phyloP scores from a whole-genome alignment of 192 early-diverging fungal species.

The Chytriomyces sp. region DNA sequence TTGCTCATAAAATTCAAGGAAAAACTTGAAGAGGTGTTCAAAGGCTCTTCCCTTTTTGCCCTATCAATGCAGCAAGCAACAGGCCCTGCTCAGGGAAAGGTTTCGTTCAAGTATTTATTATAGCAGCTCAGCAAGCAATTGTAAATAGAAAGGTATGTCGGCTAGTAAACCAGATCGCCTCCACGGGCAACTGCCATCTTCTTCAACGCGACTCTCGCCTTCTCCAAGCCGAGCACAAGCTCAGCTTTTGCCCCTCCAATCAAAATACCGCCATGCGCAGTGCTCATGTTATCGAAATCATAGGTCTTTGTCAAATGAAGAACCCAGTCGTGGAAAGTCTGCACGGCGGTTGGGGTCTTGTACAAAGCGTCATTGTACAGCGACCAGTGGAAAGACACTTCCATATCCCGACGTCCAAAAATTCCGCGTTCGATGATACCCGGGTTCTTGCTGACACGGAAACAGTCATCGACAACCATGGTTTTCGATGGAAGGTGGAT shows the following conservation, averaged over 20 bases:
- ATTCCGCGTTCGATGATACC: constrained; percentile 17
- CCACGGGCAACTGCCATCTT: background rate
- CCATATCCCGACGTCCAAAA: background rate
- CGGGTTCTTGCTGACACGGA: constrained; percentile 14
- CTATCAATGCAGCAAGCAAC: background rate
- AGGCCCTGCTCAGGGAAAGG: too few species aligned
- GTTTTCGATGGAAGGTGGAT: constrained; percentile 25
- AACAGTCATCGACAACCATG: constrained; percentile 21
- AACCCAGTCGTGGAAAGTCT: constrained; percentile 24
- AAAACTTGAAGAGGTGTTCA: background rate
- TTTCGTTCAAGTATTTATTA: too few species aligned
- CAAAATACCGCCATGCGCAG: constrained; percentile 16
- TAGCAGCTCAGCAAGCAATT: too few species aligned
- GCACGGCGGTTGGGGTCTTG: background rate
- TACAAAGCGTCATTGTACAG: background rate
- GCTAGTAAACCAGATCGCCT: background rate
- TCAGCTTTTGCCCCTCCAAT: constrained; percentile 21
- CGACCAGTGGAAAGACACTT: constrained; percentile 5
- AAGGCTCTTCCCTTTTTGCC: too few species aligned
- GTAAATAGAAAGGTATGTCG: too few species aligned
- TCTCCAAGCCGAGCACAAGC: constrained; percentile 18
- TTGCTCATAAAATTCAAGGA: background rate
- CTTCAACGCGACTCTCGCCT: background rate
- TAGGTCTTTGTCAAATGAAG: constrained; percentile 4
- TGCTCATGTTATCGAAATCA: constrained; percentile 30